Percentiles rank a stretch among this genome's conserved stretches.
Evolutionary conservation across 192 early-diverging fungal species (phyloP).

Genomic region (Mycoemilia scoparia): DNA sequence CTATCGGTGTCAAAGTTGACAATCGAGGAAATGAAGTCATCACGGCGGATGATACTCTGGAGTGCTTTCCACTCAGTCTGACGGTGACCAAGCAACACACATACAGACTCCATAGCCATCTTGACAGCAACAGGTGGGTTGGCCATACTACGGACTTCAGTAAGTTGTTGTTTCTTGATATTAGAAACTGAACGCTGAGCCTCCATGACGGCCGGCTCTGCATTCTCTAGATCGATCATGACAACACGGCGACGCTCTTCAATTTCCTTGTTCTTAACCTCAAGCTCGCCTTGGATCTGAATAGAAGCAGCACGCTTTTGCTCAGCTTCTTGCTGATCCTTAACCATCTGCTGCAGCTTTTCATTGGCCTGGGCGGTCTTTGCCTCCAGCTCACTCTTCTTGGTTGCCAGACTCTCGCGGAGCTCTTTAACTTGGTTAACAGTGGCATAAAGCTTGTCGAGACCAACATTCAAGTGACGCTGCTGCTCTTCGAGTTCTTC

Average conservation of each 20-base stretch:
- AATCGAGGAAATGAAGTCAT: constrained; percentile 95
- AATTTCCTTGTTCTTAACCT: constrained; percentile 51
- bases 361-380: constrained; percentile 87
- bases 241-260: constrained; percentile 63
- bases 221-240: constrained; percentile 75
- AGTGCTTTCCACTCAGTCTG: constrained; percentile 82
- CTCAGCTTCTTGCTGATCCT: constrained; percentile 87
- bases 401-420: constrained; percentile 63
- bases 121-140: constrained; percentile 95
- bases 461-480: constrained; percentile 90
- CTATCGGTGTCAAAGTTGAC: constrained; percentile 86
- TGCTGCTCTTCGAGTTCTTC: constrained; percentile 96
- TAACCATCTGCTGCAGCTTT: constrained; percentile 89
- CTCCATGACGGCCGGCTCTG: constrained; percentile 90
- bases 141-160: constrained; percentile 89
- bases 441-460: constrained; percentile 90
- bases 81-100: constrained; percentile 75
- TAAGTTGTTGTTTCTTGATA: constrained; percentile 94
- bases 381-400: constrained; percentile 63
- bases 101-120: constrained; percentile 94
- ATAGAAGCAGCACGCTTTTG: constrained; percentile 66
- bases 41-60: constrained; percentile 72
- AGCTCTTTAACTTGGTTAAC: constrained; percentile 91
- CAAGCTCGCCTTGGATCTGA: constrained; percentile 58
- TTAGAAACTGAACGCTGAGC: constrained; percentile 83